Percentiles rank a stretch among this genome's conserved stretches.
These are phyloP conservation scores for Phaeotremella skinneri DNA, from an alignment of 768 basidiomycete genomes.

Conservation along the genomic window DNA sequence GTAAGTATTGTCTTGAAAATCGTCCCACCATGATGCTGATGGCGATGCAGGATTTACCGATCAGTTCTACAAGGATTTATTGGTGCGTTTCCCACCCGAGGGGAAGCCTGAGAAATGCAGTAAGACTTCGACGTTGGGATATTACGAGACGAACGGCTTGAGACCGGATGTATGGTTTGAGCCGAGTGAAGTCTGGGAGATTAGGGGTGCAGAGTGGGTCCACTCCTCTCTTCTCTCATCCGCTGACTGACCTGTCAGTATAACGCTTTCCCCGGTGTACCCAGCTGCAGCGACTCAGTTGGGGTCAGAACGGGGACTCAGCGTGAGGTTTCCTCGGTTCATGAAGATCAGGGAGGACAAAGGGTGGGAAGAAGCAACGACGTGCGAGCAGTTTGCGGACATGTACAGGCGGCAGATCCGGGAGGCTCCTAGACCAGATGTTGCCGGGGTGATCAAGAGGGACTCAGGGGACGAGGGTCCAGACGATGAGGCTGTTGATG, in stretches of 20 bases:
- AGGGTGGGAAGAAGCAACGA: conserved; percentile 67
- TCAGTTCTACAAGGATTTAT: conserved; percentile 59
- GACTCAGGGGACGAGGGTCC: conserved; percentile 54
- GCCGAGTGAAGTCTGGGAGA: conserved; percentile 68
- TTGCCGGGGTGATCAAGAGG: conserved; percentile 43
- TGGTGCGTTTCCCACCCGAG: conserved; percentile 63
- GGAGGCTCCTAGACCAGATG: conserved; percentile 31
- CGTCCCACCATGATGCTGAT: not conserved
- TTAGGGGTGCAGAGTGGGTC: conserved; percentile 57
- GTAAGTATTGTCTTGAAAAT: conserved; percentile 6
- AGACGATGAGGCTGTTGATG: conserved; percentile 54
- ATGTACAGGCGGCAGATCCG: conserved; percentile 64
- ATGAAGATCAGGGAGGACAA: conserved; percentile 73
- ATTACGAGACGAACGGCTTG: conserved; percentile 46
- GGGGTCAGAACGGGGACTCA: conserved; percentile 66
- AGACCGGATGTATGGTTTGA: conserved; percentile 54
- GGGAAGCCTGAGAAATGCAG: conserved; percentile 62
- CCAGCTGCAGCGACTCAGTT: conserved; percentile 68
- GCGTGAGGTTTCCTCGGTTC: conserved; percentile 85
- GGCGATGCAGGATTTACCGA: conserved; percentile 71
- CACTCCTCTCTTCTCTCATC: not conserved
- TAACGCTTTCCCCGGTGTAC: conserved; percentile 82
- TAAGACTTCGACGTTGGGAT: conserved; percentile 47
- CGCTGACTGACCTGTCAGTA: conserved; percentile 44
- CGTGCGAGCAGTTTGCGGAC: conserved; percentile 65